Conservation (phyloP, 129 eudicot genomes). For the Flaveria bidentis region DNA sequence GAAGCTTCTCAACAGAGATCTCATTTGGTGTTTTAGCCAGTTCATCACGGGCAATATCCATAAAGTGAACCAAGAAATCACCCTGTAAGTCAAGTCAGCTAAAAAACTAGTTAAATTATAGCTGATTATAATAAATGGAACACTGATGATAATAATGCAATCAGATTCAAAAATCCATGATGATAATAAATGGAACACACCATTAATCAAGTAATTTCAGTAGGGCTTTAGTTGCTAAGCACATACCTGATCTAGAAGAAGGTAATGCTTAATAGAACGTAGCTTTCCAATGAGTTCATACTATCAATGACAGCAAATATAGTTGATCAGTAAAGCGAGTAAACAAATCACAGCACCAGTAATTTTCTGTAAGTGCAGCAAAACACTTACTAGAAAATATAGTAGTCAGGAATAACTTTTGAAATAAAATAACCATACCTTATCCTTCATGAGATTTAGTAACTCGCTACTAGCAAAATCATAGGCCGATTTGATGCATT, state of each 20-base stretch:
- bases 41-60: slow-evolving; percentile 98
- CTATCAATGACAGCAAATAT: slow-evolving; percentile 40
- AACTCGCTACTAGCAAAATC: slow-evolving; percentile 97
- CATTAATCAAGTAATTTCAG: slow-evolving; percentile 3
- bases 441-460: slow-evolving; percentile 85
- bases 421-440: slow-evolving; percentile 52
- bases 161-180: not conserved
- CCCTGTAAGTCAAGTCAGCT: slow-evolving; percentile 58
- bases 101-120: slow-evolving; percentile 8
- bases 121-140: not conserved
- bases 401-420: slow-evolving; percentile 4
- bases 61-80: slow-evolving; percentile 96
- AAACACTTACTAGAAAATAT: not conserved
- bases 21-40: slow-evolving; percentile 84
- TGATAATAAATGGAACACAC: too few species aligned
- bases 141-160: not conserved
- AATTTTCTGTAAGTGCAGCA: not conserved
- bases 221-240: slow-evolving; percentile 2
- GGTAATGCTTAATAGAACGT: slow-evolving; percentile 95
- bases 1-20: slow-evolving; percentile 91
- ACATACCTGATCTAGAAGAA: slow-evolving; percentile 94
- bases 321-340: slow-evolving; percentile 8
- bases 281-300: slow-evolving; percentile 91
- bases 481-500: slow-evolving; percentile 89
- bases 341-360: slow-evolving; percentile 15